phyloP scores from a whole-genome alignment of 2,329 filamentous ascomycete genomes.

The Nothophoma quercina region DNA sequence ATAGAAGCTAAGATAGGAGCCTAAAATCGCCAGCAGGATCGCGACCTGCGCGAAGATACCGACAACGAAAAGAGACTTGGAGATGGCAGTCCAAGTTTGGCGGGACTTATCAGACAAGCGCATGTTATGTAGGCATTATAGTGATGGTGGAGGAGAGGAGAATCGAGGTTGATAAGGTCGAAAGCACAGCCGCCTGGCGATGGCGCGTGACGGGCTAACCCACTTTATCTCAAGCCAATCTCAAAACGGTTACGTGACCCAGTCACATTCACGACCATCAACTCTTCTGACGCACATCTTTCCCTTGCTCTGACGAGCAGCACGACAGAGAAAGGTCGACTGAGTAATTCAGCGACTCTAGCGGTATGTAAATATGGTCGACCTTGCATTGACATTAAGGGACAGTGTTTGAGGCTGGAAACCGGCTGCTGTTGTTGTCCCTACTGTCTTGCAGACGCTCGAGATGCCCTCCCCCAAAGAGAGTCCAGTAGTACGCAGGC shows the following conservation, averaged over 20 bases:
- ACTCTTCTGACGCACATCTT: neutral
- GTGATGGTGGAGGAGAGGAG: slow-evolving; percentile 17
- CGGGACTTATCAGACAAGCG: slow-evolving; percentile 16
- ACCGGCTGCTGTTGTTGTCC: too few relatives aligned
- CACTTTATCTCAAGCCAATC: neutral
- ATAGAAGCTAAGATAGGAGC: slow-evolving; percentile 20
- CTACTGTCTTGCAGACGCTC: too few relatives aligned
- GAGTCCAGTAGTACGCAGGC: too few relatives aligned
- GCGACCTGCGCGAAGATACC: slow-evolving; percentile 34
- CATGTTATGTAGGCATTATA: slow-evolving; percentile 33
- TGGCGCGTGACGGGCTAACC: slow-evolving; percentile 13
- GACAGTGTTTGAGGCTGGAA: too few relatives aligned
- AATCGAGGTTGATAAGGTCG: slow-evolving; percentile 19
- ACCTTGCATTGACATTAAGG: too few relatives aligned
- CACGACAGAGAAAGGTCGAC: neutral
- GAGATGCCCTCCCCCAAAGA: too few relatives aligned
- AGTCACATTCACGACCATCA: slow-evolving; percentile 9
- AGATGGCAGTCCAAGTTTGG: slow-evolving; percentile 24
- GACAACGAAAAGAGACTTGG: slow-evolving; percentile 22
- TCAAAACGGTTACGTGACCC: slow-evolving; percentile 12
- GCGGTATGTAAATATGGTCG: too few relatives aligned
- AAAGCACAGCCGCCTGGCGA: slow-evolving; percentile 6
- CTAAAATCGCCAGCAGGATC: slow-evolving; percentile 25
- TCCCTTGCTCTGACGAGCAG: neutral
- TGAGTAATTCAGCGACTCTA: too few relatives aligned